Evolutionary conservation across 1,139 yeast genomes (phyloP).

Genomic region (Yamadazyma membranifaciens): DNA sequence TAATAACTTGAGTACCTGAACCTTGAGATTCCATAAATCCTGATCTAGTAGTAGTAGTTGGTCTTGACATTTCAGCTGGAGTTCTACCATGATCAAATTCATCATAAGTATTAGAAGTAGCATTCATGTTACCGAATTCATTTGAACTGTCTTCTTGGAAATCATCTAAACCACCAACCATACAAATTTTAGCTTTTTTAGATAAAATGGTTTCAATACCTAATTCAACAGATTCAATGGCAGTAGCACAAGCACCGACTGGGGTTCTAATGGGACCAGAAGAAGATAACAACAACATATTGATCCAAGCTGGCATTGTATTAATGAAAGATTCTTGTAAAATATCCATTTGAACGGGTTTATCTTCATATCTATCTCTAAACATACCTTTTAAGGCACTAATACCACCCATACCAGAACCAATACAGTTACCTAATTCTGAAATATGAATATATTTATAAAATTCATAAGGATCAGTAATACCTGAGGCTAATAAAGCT

Average conservation of each 20-base stretch:
- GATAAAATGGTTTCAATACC: conserved; percentile 91
- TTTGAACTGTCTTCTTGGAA: conserved; percentile 99
- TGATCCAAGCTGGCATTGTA: conserved; percentile 99
- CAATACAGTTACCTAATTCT: conserved; percentile 98
- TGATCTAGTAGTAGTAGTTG: conserved; percentile 90
- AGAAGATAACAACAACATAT: conserved; percentile 94
- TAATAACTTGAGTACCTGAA: conserved; percentile 95
- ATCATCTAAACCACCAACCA: conserved; percentile 99
- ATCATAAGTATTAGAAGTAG: conserved; percentile 84
- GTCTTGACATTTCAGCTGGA: conserved; percentile 98
- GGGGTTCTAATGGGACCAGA: conserved; percentile 99
- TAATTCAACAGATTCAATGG: conserved; percentile 93
- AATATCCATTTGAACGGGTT: conserved; percentile 94
- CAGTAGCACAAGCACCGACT: conserved; percentile 99
- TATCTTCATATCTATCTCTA: conserved; percentile 87
- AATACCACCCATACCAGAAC: conserved; percentile 99
- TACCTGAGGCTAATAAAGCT: conserved; percentile 90
- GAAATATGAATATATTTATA: conserved; percentile 97
- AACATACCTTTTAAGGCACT: conserved; percentile 96
- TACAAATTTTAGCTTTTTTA: conserved; percentile 92
- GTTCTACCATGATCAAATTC: conserved; percentile 96
- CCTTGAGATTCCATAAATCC: conserved; percentile 99
- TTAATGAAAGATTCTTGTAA: conserved; percentile 97
- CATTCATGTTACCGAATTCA: conserved; percentile 98
- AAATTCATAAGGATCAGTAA: conserved; percentile 97